Conservation (phyloP, 352 stramenopile genomes). For the Globisporangium middletonii region DNA sequence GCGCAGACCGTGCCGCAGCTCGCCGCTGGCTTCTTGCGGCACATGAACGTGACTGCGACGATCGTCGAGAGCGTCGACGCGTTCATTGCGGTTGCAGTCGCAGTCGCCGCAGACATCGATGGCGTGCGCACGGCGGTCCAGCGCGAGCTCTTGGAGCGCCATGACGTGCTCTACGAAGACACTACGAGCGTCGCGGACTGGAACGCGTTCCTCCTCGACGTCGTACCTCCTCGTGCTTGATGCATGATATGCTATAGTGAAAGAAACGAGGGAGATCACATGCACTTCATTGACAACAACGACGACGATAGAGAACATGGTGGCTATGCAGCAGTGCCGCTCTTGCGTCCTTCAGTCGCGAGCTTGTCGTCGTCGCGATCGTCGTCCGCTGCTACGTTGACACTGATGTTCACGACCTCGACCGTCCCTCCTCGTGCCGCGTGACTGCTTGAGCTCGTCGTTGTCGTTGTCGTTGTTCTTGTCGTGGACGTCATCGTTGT, state of each 20-base stretch:
- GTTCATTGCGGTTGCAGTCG: constrained; percentile 31
- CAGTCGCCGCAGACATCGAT: constrained; percentile 22
- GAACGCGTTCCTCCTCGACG: constrained; percentile 24
- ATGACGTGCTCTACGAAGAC: constrained; percentile 19
- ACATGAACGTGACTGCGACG: constrained; percentile 40
- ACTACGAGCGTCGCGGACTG: constrained; percentile 22
- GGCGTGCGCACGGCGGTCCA: constrained; percentile 4
- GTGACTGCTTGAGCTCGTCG: not conserved
- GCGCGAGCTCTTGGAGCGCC: constrained; percentile 8
- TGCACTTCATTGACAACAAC: no score
- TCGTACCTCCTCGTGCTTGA: constrained; percentile 1
- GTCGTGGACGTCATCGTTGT: not conserved
- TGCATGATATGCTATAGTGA: no score
- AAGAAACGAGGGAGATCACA: no score
- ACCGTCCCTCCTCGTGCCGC: not conserved
- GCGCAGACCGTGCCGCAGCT: constrained; percentile 51
- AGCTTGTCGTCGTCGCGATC: constrained; percentile 5
- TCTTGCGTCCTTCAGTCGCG: not conserved
- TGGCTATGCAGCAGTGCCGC: constrained; percentile 1
- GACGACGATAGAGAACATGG: no score
- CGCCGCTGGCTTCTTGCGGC: constrained; percentile 51
- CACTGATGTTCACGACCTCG: constrained; percentile 9
- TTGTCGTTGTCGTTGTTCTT: not conserved
- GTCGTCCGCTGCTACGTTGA: constrained; percentile 1
- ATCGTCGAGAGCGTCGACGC: constrained; percentile 33